phyloP scores from a whole-genome alignment of 352 stramenopile genomes.

The Phytophthora sojae region DNA sequence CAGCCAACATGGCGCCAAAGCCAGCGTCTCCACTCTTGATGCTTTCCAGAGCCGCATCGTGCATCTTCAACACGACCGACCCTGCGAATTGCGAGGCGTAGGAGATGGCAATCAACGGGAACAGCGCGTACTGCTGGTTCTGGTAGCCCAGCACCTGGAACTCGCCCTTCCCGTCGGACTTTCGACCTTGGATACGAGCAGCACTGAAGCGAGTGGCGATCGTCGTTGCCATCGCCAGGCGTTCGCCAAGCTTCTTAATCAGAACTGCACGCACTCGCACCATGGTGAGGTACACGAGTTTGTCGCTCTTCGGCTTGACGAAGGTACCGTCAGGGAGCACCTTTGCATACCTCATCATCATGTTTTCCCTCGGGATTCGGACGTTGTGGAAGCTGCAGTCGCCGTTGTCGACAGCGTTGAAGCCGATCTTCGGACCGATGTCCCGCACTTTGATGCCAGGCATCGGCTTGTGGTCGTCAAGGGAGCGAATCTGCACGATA shows the following conservation, averaged over 20 bases:
- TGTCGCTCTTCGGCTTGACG: background rate
- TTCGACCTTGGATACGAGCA: background rate
- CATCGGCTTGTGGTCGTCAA: background rate
- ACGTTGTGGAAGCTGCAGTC: background rate
- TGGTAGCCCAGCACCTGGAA: background rate
- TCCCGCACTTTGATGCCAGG: conserved; percentile 1
- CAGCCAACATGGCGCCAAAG: background rate
- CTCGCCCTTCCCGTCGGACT: background rate
- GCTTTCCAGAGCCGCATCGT: background rate
- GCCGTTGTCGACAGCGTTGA: background rate
- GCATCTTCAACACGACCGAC: background rate
- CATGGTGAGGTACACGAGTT: background rate
- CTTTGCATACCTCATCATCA: background rate
- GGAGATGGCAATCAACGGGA: background rate
- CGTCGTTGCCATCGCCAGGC: background rate
- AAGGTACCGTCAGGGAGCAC: background rate
- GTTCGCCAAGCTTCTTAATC: background rate
- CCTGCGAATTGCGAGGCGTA: background rate
- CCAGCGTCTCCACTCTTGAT: background rate
- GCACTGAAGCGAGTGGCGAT: background rate
- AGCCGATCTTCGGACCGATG: conserved; percentile 1
- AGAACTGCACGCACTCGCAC: background rate
- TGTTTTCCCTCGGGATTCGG: background rate
- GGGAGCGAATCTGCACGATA: background rate
- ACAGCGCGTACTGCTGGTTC: background rate